Evolutionary conservation across 164 flowering plant species (phyloP), one percentile per base, ranked within the genome.

Genomic region (Akebia trifoliata): DNA sequence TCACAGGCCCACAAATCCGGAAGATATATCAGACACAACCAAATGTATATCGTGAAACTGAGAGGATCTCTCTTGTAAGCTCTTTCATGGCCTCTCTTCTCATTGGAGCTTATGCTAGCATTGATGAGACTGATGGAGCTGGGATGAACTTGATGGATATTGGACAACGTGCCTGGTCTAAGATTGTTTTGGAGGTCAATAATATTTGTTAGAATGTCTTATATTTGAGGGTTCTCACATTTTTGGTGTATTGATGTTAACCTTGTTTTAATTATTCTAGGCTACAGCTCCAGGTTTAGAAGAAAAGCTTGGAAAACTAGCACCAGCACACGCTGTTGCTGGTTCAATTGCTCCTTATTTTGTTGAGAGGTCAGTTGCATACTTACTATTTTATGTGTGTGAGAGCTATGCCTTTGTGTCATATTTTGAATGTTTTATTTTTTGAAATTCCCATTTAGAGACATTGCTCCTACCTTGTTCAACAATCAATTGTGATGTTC

Each of bases 91-190:
- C 99, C 3, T 90, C 81, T 59, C 75, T 93, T 57, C 68, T 93
- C 30, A 72, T 83, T 44, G 99, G 96, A 32, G 65, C 57, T 37
- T 84, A 85, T 74, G 99, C 97, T 29, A 75, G 76, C 60, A 90
- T 93, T 63, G 99, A 93, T 75, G 78, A 90, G 55, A 77, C 96
- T 37, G 97, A 93, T 74, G 99, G 87, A 40, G 86, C 98, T 10
- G 99, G 99, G 67, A 93, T 90, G 99, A 93, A 93, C 62, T 77
- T 90, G 74, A 85, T 93, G 97, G 96, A 93, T 50, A 58, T 68
- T 31, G 57, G 40, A 50, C 42, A 48, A 20, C 67, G 76, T 4
- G 49, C 15, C 43, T 72, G 76, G 76, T 57, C 69, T 21, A 57
- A 68, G 63, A 54, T 53, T 57, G 72, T 45, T 37, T 36, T 72